Evolutionary conservation across 1,284 basidiomycete genomes (phyloP).

Genomic region (Rhodotorula sp.): DNA sequence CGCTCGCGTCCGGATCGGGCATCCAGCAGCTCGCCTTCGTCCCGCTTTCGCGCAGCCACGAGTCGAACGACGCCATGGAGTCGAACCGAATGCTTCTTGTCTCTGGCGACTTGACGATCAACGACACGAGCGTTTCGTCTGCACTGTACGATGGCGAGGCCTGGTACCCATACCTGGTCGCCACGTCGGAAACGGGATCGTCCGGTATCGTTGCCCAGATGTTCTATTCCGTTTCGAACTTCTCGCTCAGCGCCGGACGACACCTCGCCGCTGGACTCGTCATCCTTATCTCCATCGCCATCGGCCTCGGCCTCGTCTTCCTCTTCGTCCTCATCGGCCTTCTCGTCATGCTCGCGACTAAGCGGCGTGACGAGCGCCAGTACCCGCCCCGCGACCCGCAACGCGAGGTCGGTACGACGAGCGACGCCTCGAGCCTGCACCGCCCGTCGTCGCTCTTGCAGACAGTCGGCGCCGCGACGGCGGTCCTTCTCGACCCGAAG

Average conservation of each 20-base stretch:
- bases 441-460: slow-evolving; percentile 34
- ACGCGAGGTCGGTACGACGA: background rate
- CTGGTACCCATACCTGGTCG: slow-evolving; percentile 80
- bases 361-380: slow-evolving; percentile 33
- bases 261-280: slow-evolving; percentile 89
- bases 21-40: slow-evolving; percentile 87
- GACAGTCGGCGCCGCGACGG: slow-evolving; percentile 41
- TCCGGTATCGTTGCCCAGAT: slow-evolving; percentile 74
- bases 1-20: slow-evolving; percentile 52
- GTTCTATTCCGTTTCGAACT: slow-evolving; percentile 64
- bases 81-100: slow-evolving; percentile 86
- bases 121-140: slow-evolving; percentile 65
- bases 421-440: slow-evolving; percentile 13
- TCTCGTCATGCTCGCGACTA: slow-evolving; percentile 68
- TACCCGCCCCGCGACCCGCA: slow-evolving; percentile 14
- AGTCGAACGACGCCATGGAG: slow-evolving; percentile 70
- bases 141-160: slow-evolving; percentile 82
- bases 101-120: slow-evolving; percentile 73
- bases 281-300: slow-evolving; percentile 95
- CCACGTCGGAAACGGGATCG: slow-evolving; percentile 66
- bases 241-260: slow-evolving; percentile 48
- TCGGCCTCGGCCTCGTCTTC: slow-evolving; percentile 92
- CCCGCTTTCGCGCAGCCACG: slow-evolving; percentile 70
- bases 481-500: slow-evolving; percentile 37
- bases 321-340: slow-evolving; percentile 83